Evolutionary conservation across 208 protist species (phyloP).

Genomic region (Trypanosoma caninum): DNA sequence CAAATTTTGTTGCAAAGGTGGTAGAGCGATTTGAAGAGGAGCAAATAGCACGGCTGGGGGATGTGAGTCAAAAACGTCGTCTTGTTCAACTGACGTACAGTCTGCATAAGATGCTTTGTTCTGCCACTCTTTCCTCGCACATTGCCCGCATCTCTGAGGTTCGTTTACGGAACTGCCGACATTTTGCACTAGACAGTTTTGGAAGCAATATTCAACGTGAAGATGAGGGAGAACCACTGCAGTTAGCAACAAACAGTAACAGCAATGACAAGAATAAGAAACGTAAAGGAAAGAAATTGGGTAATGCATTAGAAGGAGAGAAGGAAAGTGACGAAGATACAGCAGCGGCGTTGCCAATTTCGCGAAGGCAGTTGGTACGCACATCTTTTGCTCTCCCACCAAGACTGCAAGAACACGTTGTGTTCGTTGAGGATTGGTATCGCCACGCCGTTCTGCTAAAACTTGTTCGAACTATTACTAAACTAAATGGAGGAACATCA

Average conservation of each 20-base stretch:
- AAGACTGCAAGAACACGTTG: slow-evolving; percentile 75
- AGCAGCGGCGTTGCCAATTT: slow-evolving; percentile 8
- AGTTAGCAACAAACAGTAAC: neutral
- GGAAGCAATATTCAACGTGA: slow-evolving; percentile 40
- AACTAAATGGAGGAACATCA: slow-evolving; percentile 7
- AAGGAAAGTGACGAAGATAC: slow-evolving; percentile 1
- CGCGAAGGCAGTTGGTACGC: slow-evolving; percentile 22
- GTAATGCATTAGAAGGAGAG: neutral
- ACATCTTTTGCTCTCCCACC: slow-evolving; percentile 83
- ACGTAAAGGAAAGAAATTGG: neutral
- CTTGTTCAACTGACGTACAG: slow-evolving; percentile 25
- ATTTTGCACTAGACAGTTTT: slow-evolving; percentile 75
- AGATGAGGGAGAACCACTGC: slow-evolving; percentile 30
- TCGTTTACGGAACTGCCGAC: slow-evolving; percentile 79
- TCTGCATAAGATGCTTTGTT: slow-evolving; percentile 88
- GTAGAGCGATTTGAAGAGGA: slow-evolving; percentile 75
- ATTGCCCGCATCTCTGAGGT: slow-evolving; percentile 81
- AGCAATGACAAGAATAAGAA: neutral
- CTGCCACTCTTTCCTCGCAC: slow-evolving; percentile 85
- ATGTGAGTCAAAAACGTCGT: neutral
- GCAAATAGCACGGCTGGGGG: slow-evolving; percentile 13
- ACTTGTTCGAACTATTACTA: slow-evolving; percentile 49
- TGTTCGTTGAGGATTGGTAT: slow-evolving; percentile 81
- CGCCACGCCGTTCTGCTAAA: slow-evolving; percentile 85
- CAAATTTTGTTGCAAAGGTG: slow-evolving; percentile 73